phyloP scores from a whole-genome alignment of 345 rosid genomes.

The Eucalyptus tenuipes region DNA sequence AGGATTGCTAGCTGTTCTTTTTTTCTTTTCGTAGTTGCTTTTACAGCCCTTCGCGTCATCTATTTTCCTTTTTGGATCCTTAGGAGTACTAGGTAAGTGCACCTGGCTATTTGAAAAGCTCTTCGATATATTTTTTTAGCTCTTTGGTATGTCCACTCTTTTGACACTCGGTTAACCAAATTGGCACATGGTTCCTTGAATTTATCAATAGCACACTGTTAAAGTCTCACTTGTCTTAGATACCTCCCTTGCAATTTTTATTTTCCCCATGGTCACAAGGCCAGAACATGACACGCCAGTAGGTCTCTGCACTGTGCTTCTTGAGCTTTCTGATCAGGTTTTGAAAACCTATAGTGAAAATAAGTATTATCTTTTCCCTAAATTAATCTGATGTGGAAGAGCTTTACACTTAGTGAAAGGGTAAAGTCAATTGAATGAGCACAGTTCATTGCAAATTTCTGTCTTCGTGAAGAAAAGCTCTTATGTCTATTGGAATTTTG shows the following conservation, averaged over 20 bases:
- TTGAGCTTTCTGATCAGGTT: not conserved
- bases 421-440: not conserved
- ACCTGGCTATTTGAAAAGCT: not conserved
- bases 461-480: not conserved
- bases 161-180: not conserved
- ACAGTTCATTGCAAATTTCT: not conserved
- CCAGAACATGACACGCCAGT: not conserved
- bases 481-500: not conserved
- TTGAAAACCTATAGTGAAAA: not conserved
- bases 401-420: not conserved
- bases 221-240: not conserved
- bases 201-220: not conserved
- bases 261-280: not conserved
- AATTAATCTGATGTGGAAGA: not conserved
- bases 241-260: not conserved
- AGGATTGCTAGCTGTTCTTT: slow-evolving; percentile 34
- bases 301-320: not conserved
- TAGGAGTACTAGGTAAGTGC: slow-evolving; percentile 66
- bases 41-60: slow-evolving; percentile 46
- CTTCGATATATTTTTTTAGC: not conserved
- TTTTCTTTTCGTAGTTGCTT: slow-evolving; percentile 35
- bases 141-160: not conserved
- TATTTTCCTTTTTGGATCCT: slow-evolving; percentile 64
- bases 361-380: not conserved
- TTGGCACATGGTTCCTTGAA: not conserved